Evolutionary conservation across 2,329 filamentous ascomycete species (phyloP).

Genomic region (Ceratocystis variospora): DNA sequence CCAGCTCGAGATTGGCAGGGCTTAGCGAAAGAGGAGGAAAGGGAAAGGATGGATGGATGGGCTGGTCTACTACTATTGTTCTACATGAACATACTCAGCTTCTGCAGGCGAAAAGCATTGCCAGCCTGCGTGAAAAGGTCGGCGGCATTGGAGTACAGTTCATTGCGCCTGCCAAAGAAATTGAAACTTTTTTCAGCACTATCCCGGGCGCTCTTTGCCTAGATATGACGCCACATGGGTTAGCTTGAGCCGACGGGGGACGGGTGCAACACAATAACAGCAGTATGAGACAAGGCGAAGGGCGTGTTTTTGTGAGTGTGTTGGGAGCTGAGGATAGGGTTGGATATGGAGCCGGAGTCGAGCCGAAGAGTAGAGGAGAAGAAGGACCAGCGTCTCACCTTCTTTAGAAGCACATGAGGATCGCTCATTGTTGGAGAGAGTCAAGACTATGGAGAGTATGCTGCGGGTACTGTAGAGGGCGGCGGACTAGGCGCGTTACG

Average conservation of each 20-base stretch:
- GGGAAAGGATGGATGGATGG: not conserved
- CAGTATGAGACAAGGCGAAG: not conserved
- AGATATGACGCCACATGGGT: conserved; percentile 17
- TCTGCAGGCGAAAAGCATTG: conserved; percentile 82
- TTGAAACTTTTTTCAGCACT: conserved; percentile 70
- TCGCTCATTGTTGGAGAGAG: conserved; percentile 30
- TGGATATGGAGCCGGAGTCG: too few relatives aligned
- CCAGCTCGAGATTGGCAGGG: not conserved
- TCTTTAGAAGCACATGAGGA: conserved; percentile 63
- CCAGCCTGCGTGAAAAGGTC: conserved; percentile 79
- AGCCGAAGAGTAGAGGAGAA: too few relatives aligned
- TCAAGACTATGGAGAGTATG: not conserved
- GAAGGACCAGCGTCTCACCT: conserved; percentile 36
- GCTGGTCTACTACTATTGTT: not conserved
- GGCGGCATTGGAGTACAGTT: conserved; percentile 81
- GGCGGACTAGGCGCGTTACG: not conserved
- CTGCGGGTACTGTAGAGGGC: not conserved
- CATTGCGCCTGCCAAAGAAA: conserved; percentile 73
- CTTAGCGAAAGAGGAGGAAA: not conserved
- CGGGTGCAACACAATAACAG: not conserved
- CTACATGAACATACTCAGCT: conserved; percentile 48
- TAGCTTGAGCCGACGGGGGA: not conserved
- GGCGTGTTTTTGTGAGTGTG: too few relatives aligned
- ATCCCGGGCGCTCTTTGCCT: conserved; percentile 77
- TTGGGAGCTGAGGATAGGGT: too few relatives aligned